These are phyloP conservation scores for Aaosphaeria arxii DNA, from an alignment of 2,329 filamentous ascomycete genomes.

Conservation along the genomic window DNA sequence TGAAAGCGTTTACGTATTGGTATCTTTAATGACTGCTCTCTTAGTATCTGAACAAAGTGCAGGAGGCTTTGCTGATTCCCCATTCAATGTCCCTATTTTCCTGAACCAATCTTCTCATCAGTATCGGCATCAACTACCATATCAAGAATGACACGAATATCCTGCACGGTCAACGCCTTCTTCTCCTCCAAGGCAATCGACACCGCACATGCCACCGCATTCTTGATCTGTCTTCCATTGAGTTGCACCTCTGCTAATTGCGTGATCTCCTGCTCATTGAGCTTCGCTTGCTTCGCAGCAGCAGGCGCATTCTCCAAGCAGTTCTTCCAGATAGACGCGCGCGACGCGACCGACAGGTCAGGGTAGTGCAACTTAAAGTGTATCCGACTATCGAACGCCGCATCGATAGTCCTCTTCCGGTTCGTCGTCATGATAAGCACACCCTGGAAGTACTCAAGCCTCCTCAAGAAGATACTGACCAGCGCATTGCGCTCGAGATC, in stretches of 20 bases:
- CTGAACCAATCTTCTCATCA: neutral
- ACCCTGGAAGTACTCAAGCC: constrained; percentile 85
- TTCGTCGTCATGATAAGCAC: constrained; percentile 88
- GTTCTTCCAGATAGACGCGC: constrained; percentile 43
- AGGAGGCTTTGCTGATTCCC: too few species aligned
- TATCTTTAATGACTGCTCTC: too few species aligned
- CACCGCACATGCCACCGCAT: constrained; percentile 11
- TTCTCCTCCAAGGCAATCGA: constrained; percentile 7
- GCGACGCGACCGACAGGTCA: constrained; percentile 35
- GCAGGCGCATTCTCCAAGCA: constrained; percentile 7
- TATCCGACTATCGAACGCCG: constrained; percentile 47
- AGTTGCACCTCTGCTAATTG: constrained; percentile 26
- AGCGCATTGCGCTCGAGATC: constrained; percentile 81
- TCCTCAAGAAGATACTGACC: constrained; percentile 79
- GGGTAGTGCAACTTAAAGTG: constrained; percentile 43
- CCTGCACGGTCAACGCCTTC: constrained; percentile 5
- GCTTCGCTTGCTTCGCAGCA: constrained; percentile 10
- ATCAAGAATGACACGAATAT: constrained; percentile 5
- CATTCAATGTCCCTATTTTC: too few species aligned
- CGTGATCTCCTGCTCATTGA: constrained; percentile 27
- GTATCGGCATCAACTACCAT: constrained; percentile 3
- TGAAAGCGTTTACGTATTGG: too few species aligned
- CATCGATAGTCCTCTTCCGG: constrained; percentile 48
- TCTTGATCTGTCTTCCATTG: constrained; percentile 44
- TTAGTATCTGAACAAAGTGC: too few species aligned